phyloP scores from a whole-genome alignment of 352 stramenopile species.

The Plasmopara viticola region DNA sequence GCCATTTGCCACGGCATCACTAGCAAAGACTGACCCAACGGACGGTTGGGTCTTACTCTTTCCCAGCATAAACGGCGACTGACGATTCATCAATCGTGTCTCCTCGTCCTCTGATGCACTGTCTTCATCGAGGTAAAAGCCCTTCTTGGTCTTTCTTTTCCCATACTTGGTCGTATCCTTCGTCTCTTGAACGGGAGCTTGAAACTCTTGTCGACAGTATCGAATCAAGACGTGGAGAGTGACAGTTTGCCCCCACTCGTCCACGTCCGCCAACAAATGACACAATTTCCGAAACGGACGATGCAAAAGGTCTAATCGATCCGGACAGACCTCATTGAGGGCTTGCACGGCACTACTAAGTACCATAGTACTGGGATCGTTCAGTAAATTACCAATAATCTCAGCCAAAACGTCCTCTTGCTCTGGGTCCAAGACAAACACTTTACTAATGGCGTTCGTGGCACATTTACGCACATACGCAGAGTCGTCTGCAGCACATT shows the following conservation, averaged over 20 bases:
- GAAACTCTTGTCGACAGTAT: conserved; percentile 96
- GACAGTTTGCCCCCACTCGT: conserved; percentile 98
- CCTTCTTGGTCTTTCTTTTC: conserved; percentile 65
- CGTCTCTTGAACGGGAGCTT: conserved; percentile 62
- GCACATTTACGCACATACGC: conserved; percentile 98
- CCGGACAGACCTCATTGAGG: conserved; percentile 94
- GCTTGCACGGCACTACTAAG: conserved; percentile 92
- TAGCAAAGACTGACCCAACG: conserved; percentile 72
- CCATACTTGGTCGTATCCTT: conserved; percentile 41
- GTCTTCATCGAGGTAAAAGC: conserved; percentile 97
- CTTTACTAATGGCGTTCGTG: conserved; percentile 93
- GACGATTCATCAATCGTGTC: conserved; percentile 20
- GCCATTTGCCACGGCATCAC: conserved; percentile 55
- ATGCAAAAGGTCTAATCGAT: conserved; percentile 94
- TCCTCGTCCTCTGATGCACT: conserved; percentile 56
- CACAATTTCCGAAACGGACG: conserved; percentile 95
- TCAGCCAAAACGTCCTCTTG: conserved; percentile 89
- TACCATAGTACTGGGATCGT: conserved; percentile 96
- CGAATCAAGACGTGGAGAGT: conserved; percentile 89
- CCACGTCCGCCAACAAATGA: conserved; percentile 96
- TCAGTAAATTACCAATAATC: conserved; percentile 91
- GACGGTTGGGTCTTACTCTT: conserved; percentile 48
- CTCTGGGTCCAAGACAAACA: conserved; percentile 85
- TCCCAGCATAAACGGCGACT: conserved; percentile 47
- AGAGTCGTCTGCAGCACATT: conserved; percentile 87